phyloP scores from a whole-genome alignment of 139 green algal species.

The Haematococcus lacustris region DNA sequence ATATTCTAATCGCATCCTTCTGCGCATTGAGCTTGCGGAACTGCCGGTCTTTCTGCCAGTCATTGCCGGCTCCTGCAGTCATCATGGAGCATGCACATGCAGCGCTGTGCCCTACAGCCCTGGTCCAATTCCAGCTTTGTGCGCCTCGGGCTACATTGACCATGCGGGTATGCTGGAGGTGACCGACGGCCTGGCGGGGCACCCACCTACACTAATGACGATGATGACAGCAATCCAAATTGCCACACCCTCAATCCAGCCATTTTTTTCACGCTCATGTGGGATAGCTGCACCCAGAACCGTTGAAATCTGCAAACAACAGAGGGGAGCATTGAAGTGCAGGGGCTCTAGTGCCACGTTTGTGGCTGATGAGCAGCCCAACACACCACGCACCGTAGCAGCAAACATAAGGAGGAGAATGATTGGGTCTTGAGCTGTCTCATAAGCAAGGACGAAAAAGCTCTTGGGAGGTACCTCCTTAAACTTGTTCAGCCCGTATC shows the following conservation, averaged over 20 bases:
- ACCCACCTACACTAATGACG: constrained; percentile 78
- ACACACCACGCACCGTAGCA: constrained; percentile 47
- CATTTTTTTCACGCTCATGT: constrained; percentile 66
- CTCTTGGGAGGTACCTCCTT: constrained; percentile 38
- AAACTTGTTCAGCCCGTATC: constrained; percentile 63
- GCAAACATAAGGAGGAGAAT: constrained; percentile 84
- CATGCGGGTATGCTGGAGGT: too few species aligned
- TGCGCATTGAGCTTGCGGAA: constrained; percentile 89
- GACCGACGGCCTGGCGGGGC: too few species aligned
- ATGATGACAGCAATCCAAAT: constrained; percentile 90
- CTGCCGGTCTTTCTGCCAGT: constrained; percentile 94
- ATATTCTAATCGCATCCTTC: constrained; percentile 82
- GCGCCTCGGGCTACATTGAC: too few species aligned
- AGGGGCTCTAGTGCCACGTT: too few species aligned
- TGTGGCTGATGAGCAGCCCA: background rate
- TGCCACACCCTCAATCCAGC: constrained; percentile 87
- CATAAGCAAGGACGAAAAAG: constrained; percentile 61
- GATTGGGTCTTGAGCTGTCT: constrained; percentile 71
- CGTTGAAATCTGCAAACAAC: constrained; percentile 76
- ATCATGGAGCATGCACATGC: too few species aligned
- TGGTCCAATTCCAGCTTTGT: too few species aligned
- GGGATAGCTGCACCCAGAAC: constrained; percentile 68
- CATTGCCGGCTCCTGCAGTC: constrained; percentile 73
- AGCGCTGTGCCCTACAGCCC: too few species aligned
- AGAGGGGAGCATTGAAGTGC: too few species aligned